Base-by-base conservation (phyloP, 306 rosid species). In the Styphnolobium japonicum region DNA sequence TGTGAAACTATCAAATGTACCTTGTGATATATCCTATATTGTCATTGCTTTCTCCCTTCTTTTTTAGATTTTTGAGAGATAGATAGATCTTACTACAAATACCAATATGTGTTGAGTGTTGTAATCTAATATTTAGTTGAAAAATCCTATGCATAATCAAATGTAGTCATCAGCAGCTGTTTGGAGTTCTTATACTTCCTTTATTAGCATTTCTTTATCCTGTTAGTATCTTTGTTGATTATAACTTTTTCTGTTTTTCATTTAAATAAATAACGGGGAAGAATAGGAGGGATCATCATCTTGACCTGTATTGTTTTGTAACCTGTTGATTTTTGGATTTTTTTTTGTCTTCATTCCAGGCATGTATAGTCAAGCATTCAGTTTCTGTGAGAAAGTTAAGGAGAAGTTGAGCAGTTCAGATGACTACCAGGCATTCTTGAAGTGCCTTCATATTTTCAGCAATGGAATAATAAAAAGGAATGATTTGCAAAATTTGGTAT, bases 341-440 rank as follows among this genome's bases (percentile, higher is more conserved):
- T 58, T 58, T 67, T 53, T 71, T 12, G 53, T 81, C 67, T 85
- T 83, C 64, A 76, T 87, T 25, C 36, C 96, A 96, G 99, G 80
- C 81, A 89, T 90, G 89, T 91, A 89, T 80, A 86, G 84, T 79
- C 93, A 93, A 83, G 93, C 92, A 81, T 85, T 89, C 85, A 80
- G 88, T 80, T 96, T 96, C 84, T 90, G 88, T 67, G 99, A 91
- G 83, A 96, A 90, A 85, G 96, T 93, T 69, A 96, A 90, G 87
- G 96, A 91, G 85, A 90, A 88, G 88, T 84, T 96, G 85, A 83
- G 88, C 84, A 91, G 93, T 69, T 75, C 83, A 51, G 97, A 93
- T 85, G 99, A 90, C 81, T 96, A 89, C 86, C 94, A 88, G 78
- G 76, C 91, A 27, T 91, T 96, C 86, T 88, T 91, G 90, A 96